phyloP scores from a whole-genome alignment of 345 rosid species.

The Eucalyptus marginata region DNA sequence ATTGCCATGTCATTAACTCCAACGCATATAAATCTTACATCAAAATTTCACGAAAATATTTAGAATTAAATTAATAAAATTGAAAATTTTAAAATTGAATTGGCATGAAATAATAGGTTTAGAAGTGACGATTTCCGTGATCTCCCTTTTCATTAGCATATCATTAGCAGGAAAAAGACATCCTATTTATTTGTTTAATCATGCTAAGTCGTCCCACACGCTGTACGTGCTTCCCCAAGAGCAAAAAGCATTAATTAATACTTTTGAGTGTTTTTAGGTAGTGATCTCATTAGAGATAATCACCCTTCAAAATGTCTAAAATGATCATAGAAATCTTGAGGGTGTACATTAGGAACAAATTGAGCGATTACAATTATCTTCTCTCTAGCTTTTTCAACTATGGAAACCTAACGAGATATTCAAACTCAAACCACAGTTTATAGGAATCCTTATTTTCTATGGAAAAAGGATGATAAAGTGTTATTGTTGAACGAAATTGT shows the following conservation, averaged over 20 bases:
- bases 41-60: rapidly evolving
- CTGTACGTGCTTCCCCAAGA: not conserved
- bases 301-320: not conserved
- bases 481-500: not conserved
- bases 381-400: not conserved
- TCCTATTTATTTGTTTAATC: not conserved
- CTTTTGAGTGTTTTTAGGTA: not conserved
- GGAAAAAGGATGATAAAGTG: not conserved
- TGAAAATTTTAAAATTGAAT: not conserved
- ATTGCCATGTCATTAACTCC: not conserved
- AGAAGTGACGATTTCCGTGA: rapidly evolving
- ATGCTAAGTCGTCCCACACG: not conserved
- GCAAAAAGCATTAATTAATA: not conserved
- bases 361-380: not conserved
- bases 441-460: not conserved
- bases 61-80: not conserved
- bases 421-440: not conserved
- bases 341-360: not conserved
- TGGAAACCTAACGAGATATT: not conserved
- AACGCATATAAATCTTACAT: too few relatives aligned
- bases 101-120: not conserved
- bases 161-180: not conserved
- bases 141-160: not conserved
- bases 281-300: not conserved
- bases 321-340: not conserved